A percentile compares a stretch with the other conserved stretches of the same genome.
Evolutionary conservation across 768 basidiomycete genomes (phyloP).

Genomic region (Mycena alexandri): DNA sequence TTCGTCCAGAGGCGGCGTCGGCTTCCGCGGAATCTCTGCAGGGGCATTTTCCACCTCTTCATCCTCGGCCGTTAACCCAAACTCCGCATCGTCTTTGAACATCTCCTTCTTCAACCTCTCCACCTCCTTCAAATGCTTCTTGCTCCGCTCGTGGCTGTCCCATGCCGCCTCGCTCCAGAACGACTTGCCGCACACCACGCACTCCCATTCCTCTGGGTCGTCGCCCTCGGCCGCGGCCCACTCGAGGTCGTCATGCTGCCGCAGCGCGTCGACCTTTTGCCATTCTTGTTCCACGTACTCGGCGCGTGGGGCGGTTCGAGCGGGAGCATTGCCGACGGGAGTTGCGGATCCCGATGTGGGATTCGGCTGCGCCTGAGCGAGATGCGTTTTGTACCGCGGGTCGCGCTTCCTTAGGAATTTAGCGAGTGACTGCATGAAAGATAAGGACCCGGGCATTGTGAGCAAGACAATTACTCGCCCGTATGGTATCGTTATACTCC

Average conservation of each 20-base stretch:
- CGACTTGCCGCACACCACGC: conserved; percentile 91
- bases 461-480: conserved; percentile 62
- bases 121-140: conserved; percentile 92
- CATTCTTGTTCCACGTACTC: conserved; percentile 89
- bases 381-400: conserved; percentile 82
- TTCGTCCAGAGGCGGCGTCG: conserved; percentile 11
- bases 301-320: conserved; percentile 47
- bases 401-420: conserved; percentile 89
- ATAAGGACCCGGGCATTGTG: conserved; percentile 17
- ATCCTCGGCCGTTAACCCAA: conserved; percentile 63
- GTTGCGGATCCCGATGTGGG: conserved; percentile 49
- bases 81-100: conserved; percentile 75
- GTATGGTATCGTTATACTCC: conserved; percentile 93
- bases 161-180: conserved; percentile 95
- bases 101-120: conserved; percentile 84
- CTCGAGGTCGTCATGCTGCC: conserved; percentile 72
- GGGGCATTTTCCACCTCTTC: conserved; percentile 40
- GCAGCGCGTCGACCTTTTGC: conserved; percentile 72
- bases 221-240: conserved; percentile 81
- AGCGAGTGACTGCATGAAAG: conserved; percentile 69
- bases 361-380: conserved; percentile 56
- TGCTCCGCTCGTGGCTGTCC: conserved; percentile 96
- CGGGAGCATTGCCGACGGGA: conserved; percentile 42
- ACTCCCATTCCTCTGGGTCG: conserved; percentile 89
- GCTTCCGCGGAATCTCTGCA: not conserved